Conservation (phyloP, 129 eudicot species). For the Tagetes erecta region DNA sequence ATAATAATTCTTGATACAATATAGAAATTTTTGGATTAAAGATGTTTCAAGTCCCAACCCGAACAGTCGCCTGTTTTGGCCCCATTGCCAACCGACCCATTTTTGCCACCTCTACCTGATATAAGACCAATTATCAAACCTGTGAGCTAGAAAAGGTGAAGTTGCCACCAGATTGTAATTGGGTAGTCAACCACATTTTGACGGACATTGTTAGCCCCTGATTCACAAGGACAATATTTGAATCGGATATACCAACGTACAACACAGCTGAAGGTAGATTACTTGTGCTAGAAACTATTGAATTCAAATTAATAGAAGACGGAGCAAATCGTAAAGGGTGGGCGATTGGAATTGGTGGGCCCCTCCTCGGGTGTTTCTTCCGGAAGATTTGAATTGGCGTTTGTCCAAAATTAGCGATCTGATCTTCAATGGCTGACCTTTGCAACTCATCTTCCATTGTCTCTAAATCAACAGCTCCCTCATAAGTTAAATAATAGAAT, state of each 20-base stretch:
- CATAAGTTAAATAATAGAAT: slow-evolving; percentile 90
- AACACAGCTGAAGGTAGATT: slow-evolving; percentile 61
- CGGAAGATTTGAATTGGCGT: slow-evolving; percentile 93
- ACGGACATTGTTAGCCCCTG: slow-evolving; percentile 80
- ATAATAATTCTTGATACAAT: neutral
- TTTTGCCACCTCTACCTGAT: slow-evolving; percentile 19
- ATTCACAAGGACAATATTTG: slow-evolving; percentile 65
- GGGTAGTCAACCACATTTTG: slow-evolving; percentile 94
- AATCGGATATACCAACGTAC: slow-evolving; percentile 66
- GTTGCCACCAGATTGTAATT: slow-evolving; percentile 96
- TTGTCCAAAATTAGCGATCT: slow-evolving; percentile 98
- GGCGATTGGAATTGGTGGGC: slow-evolving; percentile 98
- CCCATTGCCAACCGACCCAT: slow-evolving; percentile 11
- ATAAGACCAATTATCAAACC: slow-evolving; percentile 42
- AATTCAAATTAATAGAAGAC: slow-evolving; percentile 76
- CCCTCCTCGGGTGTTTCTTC: slow-evolving; percentile 95
- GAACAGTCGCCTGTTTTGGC: neutral
- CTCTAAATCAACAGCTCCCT: slow-evolving; percentile 95
- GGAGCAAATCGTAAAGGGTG: slow-evolving; percentile 96
- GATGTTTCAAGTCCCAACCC: neutral
- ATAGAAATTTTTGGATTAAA: neutral
- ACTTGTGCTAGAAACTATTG: slow-evolving; percentile 59
- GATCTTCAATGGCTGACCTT: slow-evolving; percentile 97
- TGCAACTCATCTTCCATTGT: slow-evolving; percentile 96
- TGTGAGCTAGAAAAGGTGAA: slow-evolving; percentile 95